Base-by-base conservation (phyloP, 441 rosid species). In the Populus hybrid region DNA sequence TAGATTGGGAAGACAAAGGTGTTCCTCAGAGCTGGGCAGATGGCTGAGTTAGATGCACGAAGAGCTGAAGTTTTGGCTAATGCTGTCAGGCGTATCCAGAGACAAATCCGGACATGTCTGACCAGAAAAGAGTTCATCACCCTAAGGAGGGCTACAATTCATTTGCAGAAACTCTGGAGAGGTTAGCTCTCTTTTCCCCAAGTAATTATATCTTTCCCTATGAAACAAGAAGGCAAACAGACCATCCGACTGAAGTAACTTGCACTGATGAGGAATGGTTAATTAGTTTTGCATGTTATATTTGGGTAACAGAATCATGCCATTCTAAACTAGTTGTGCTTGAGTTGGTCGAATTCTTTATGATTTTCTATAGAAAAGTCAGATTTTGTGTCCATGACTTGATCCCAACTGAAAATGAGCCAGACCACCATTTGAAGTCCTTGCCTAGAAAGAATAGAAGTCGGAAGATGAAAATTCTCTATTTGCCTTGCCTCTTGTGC, bases 1-100 rank as follows among this genome's bases (percentile, higher is more conserved):
- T 86, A 92, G 99, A 91, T 93, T 77, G 99, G 99, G 73, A 95
- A 93, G 85, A 89, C 97, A 45, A 95, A 95, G 84, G 91, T 92
- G 64, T 95, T 95, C 76, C 93, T 94, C 38, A 89, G 98, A 86
- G 97, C 99, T 74, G 98, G 99, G 69, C 99, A 95, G 83, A 93
- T 95, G 98, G 99, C 99, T 28, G 97, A 92, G 73, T 85, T 95
- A 68, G 99, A 95, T 89, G 91, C 92, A 64, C 88, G 92, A 65
- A 89, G 98, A 89, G 89, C 79, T 76, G 98, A 95, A 83, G 89
- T 95, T 82, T 85, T 95, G 77, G 98, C 97, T 82, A 91, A 88
- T 90, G 91, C 99, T 42, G 95, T 95, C 3, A 86, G 91, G 82
- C 87, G 89, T 71, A 94, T 94, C 81, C 98, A 94, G 88, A 87